Evolutionary conservation across 495 filamentous ascomycete genomes (phyloP), one percentile per base, ranked within the genome.

Genomic region (Aspergillus panamensis): DNA sequence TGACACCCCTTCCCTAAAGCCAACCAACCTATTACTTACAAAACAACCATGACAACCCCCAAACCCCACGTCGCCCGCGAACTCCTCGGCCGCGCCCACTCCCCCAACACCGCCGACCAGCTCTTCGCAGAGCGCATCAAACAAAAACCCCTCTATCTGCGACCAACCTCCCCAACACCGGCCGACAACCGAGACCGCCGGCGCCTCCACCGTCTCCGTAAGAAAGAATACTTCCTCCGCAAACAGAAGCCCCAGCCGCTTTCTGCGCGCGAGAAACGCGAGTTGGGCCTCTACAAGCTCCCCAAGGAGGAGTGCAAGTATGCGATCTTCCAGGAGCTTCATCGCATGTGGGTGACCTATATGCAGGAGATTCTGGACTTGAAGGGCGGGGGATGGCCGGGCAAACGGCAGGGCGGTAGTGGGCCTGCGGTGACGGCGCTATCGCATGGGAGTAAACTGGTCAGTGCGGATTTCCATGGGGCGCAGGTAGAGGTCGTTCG

Each of bases 401-500:
- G 51, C 29, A 19, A 5, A n/a, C n/a, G 37, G 19, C 33, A 20
- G 12, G 42, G 49, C 4, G 20, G 70, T 78, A 76, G 25, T 25
- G 25, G 25, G 25, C 25, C 75, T 1, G 66, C 77, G 29, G 76
- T 84, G 16, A 80, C 75, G 48, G 71, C 78, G 55, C 69, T 59
- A 64, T 80, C 63, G 69, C 84, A 66, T 57, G 84, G 84, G 14
- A 84, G 85, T 32, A 87, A 90, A 69, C 71, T 96, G 52, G 84
- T 80, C 19, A 88, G 86, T 65, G 91, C 91, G 37, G 94, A 98
- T 70, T 95, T 86, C 63, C 94, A 97, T 70, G 94, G 94, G 0
- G 92, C 93, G 16, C 75, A 85, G 69, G 68, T 97, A 13, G 86
- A 91, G 79, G 88, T 97, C 31, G 88, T 93, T 57, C 73, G 92